Evolutionary conservation across 208 protist genomes (phyloP).

Genomic region (Kentomonas sorsogonicus): DNA sequence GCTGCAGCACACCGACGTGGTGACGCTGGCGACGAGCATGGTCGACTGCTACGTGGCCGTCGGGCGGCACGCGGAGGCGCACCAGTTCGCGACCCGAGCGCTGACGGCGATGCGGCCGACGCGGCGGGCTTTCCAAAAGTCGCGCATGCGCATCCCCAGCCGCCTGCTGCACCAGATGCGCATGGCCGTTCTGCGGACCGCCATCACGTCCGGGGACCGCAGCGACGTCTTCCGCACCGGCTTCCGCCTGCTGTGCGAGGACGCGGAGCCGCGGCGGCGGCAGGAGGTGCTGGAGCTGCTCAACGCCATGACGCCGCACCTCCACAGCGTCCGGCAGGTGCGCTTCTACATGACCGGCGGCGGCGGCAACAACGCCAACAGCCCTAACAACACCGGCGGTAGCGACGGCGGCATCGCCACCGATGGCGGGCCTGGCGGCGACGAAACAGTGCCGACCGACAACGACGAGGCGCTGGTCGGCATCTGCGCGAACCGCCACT

Average conservation of each 20-base stretch:
- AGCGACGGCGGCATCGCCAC: too few relatives aligned
- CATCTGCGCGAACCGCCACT: slow-evolving; percentile 79
- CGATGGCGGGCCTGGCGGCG: too few relatives aligned
- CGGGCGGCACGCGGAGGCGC: slow-evolving; percentile 81
- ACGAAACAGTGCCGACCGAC: too few relatives aligned
- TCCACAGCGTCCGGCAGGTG: slow-evolving; percentile 67
- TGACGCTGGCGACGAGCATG: slow-evolving; percentile 65
- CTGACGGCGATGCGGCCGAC: slow-evolving; percentile 62
- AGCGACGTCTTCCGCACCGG: slow-evolving; percentile 81
- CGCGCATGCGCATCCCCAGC: too few relatives aligned
- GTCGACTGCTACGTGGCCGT: slow-evolving; percentile 80
- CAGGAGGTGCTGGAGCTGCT: slow-evolving; percentile 68
- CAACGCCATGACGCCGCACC: too few relatives aligned
- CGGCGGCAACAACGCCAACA: slow-evolving; percentile 37
- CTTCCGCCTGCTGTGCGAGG: slow-evolving; percentile 67
- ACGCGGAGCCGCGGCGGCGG: slow-evolving; percentile 50
- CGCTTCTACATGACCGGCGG: slow-evolving; percentile 48
- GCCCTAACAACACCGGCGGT: too few relatives aligned
- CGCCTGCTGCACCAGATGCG: slow-evolving; percentile 51
- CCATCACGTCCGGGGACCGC: slow-evolving; percentile 62
- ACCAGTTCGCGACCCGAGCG: slow-evolving; percentile 88
- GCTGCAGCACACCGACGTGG: slow-evolving; percentile 52
- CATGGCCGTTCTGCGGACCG: slow-evolving; percentile 64
- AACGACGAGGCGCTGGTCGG: slow-evolving; percentile 49
- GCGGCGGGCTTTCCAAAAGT: too few relatives aligned